Conservation (phyloP, 1,284 basidiomycete genomes). For the Mycocalia duriaeana region DNA sequence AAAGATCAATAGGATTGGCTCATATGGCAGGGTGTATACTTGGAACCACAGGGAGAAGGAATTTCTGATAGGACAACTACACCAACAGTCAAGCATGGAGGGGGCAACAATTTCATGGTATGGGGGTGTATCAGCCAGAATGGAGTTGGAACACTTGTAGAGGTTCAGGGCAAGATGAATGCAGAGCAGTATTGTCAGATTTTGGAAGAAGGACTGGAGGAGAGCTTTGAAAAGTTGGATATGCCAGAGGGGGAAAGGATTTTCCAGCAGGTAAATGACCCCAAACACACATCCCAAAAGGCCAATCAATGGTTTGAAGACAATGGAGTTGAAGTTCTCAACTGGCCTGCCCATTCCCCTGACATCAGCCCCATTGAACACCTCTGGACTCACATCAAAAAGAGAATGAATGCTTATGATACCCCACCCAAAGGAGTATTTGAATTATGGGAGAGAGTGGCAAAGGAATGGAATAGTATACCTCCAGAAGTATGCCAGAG, state of each 20-base stretch:
- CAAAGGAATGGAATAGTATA: constrained; percentile 12
- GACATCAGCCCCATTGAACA: constrained; percentile 35
- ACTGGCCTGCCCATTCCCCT: constrained; percentile 28
- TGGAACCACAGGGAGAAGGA: constrained; percentile 15
- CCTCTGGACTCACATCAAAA: constrained; percentile 23
- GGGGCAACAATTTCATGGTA: constrained; percentile 28
- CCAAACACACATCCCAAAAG: constrained; percentile 24
- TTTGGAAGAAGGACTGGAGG: constrained; percentile 22
- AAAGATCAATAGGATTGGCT: constrained; percentile 11
- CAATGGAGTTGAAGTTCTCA: constrained; percentile 17
- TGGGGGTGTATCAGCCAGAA: constrained; percentile 28
- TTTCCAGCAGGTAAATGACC: constrained; percentile 29
- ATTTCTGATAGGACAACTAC: constrained; percentile 7
- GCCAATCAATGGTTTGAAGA: constrained; percentile 23
- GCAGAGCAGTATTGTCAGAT: constrained; percentile 23
- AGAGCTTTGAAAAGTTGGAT: constrained; percentile 12
- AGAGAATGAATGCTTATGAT: constrained; percentile 17
- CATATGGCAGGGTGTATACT: constrained; percentile 16
- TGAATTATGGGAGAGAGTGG: constrained; percentile 12
- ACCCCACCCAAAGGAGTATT: constrained; percentile 4
- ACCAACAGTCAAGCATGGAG: constrained; percentile 24
- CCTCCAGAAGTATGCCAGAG: constrained; percentile 12
- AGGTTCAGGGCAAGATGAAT: constrained; percentile 24
- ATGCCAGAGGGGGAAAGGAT: constrained; percentile 14
- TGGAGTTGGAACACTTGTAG: constrained; percentile 19